These are phyloP conservation scores for Ormosia emarginata DNA, from an alignment of 306 rosid species.

Conservation along the genomic window DNA sequence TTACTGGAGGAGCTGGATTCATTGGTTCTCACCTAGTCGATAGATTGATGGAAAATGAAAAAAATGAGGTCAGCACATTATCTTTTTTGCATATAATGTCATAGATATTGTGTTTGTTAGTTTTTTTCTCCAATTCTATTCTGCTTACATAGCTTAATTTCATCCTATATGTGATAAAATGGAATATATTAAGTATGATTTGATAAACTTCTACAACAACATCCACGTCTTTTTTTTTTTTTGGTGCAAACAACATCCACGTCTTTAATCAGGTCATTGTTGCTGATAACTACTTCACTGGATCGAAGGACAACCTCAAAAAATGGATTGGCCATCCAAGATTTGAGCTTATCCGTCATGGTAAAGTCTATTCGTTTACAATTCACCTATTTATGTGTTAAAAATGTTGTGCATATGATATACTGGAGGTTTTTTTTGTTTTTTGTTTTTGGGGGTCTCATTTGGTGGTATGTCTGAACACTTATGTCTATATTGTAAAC, in stretches of 20 bases:
- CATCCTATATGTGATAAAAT: slow-evolving; percentile 6
- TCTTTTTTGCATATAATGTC: slow-evolving; percentile 10
- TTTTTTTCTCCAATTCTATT: not conserved
- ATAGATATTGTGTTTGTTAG: not conserved
- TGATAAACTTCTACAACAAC: not conserved
- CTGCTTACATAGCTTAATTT: not conserved
- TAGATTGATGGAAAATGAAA: slow-evolving; percentile 92
- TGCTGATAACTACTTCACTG: slow-evolving; percentile 93
- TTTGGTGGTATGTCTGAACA: not conserved
- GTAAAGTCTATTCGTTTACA: slow-evolving; percentile 37
- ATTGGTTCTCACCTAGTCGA: slow-evolving; percentile 97
- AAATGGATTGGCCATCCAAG: slow-evolving; percentile 97
- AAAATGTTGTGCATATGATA: not conserved
- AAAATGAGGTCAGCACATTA: slow-evolving; percentile 66
- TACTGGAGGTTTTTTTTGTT: not conserved
- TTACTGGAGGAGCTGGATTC: slow-evolving; percentile 99
- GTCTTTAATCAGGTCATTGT: slow-evolving; percentile 68
- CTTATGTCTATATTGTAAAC: not conserved
- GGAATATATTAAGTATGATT: not conserved
- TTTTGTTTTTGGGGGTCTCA: not conserved
- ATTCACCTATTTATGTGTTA: not conserved
- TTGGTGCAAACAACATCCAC: not conserved
- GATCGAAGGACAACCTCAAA: slow-evolving; percentile 85
- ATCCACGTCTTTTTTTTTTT: slow-evolving; percentile 7
- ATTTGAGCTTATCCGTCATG: slow-evolving; percentile 97